Evolutionary conservation across 129 eudicot species (phyloP), one percentile per base, ranked within the genome.

Genomic region (Artemisia argyi): DNA sequence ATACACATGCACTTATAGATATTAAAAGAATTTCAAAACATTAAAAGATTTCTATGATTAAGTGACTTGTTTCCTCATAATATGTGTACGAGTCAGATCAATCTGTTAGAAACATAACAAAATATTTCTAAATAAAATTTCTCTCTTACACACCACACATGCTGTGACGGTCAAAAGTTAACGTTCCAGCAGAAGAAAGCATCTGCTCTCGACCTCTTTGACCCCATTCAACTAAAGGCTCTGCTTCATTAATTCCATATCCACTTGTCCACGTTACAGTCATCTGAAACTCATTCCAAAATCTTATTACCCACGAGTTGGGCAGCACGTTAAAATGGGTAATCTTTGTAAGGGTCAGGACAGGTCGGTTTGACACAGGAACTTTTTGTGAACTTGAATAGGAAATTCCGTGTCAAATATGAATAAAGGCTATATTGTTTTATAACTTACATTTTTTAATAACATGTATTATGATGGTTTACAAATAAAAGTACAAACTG

Each of bases 231-330:
- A 91, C 87, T 66, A 91, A 79, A 56, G 97, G 82, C 20, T 48
- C 75, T 26, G 97, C 93, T 49, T 86, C 91, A 64, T 67, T 19
- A 2, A 91, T 76, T 59, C 83, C 86, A 75, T 91, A 91, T 53
- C 97, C 97, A 73, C 93, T 91, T 39, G 93, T 91, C 97, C 97
- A 91, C 6, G 97, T 91, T 47, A 91, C 85, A 69, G 89, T 88
- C 96, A 88, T 88, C 97, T 91, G 56, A 64, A 56, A 60, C 44
- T 53, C 56, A 77, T 44, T 13, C 51, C 50, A 54, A 46, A 81
- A 17, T 8, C 35, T 35, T 26, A 71, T 81, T 60, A n/a, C 44
- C 61, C 17, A 18, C 68, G 18, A 72, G 11, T 39, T 39, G 46
- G 46, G 46, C 8, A 39, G 46, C 46, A 39, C 46, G 11, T 39